Percentiles rank a stretch among this genome's conserved stretches.
These are phyloP conservation scores for Debaryomyces castellii DNA, from an alignment of 805 yeast genomes.

Conservation along the genomic window DNA sequence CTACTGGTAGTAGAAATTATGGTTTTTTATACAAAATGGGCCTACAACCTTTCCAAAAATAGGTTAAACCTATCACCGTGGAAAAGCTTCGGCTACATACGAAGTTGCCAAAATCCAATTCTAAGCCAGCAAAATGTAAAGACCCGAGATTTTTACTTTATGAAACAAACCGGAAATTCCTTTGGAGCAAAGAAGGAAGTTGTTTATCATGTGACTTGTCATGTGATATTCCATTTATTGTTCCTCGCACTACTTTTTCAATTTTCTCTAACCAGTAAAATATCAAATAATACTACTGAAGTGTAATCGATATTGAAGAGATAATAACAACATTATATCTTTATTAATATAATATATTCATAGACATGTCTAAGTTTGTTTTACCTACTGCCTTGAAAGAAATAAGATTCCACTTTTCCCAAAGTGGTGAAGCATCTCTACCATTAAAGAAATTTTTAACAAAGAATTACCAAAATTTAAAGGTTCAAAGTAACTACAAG, in stretches of 20 bases:
- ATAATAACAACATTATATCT: not conserved
- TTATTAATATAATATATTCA: not conserved
- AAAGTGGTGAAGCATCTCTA: conserved; percentile 69
- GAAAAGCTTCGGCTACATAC: too few species aligned
- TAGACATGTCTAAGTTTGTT: conserved; percentile 39
- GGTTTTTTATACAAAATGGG: too few species aligned
- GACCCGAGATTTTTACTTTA: too few species aligned
- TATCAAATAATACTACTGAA: conserved; percentile 4
- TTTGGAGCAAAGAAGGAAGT: too few species aligned
- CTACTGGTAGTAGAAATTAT: too few species aligned
- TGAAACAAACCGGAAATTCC: too few species aligned
- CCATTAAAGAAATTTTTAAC: conserved; percentile 66
- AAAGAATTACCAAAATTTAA: conserved; percentile 63
- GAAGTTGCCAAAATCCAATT: too few species aligned
- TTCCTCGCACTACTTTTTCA: not conserved
- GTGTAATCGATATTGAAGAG: not conserved
- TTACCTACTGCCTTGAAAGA: conserved; percentile 66
- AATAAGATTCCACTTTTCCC: conserved; percentile 78
- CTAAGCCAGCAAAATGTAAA: too few species aligned
- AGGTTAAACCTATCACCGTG: too few species aligned
- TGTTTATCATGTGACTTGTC: not conserved
- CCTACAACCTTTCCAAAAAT: too few species aligned
- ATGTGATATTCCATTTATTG: not conserved
- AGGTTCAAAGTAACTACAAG: conserved; percentile 53
- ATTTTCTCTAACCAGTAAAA: conserved; percentile 9